phyloP scores from a whole-genome alignment of 768 basidiomycete species.

The Amanita thiersii region DNA sequence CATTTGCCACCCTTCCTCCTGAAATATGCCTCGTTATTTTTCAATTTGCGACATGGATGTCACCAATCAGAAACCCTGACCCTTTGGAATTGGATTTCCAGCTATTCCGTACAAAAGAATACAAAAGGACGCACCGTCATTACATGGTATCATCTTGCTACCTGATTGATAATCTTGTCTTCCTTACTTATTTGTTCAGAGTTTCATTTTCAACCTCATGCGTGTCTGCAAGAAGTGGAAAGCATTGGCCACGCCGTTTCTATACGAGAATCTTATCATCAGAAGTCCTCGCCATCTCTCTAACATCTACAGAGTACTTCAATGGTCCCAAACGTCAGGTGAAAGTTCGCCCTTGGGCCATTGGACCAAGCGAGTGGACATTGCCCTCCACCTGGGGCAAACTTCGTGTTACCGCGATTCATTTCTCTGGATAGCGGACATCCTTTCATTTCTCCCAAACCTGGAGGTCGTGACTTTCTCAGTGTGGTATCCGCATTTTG shows the following conservation, averaged over 20 bases:
- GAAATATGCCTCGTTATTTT: slow-evolving; percentile 6
- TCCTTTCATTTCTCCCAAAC: slow-evolving; percentile 7
- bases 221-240: slow-evolving; percentile 20
- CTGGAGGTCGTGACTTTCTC: slow-evolving; percentile 7
- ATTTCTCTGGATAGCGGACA: background rate
- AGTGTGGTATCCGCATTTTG: background rate
- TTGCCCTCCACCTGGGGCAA: too few species aligned
- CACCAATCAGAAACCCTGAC: background rate
- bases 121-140: slow-evolving; percentile 1
- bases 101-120: slow-evolving; percentile 5
- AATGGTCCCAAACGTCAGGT: slow-evolving; percentile 1
- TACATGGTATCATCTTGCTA: background rate
- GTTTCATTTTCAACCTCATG: slow-evolving; percentile 17
- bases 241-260: slow-evolving; percentile 13
- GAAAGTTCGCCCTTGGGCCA: background rate
- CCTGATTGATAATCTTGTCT: background rate
- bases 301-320: slow-evolving; percentile 3
- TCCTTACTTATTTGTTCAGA: slow-evolving; percentile 9
- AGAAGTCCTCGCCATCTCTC: background rate
- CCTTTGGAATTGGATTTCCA: slow-evolving; percentile 8
- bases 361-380: slow-evolving; percentile 9
- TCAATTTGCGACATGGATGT: background rate
- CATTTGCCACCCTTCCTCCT: background rate
- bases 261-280: slow-evolving; percentile 18
- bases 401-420: too few species aligned